A percentile compares a stretch with the other conserved stretches of the same genome.
Evolutionary conservation across 495 filamentous ascomycete species (phyloP).

Genomic region (Emericellopsis terricola): DNA sequence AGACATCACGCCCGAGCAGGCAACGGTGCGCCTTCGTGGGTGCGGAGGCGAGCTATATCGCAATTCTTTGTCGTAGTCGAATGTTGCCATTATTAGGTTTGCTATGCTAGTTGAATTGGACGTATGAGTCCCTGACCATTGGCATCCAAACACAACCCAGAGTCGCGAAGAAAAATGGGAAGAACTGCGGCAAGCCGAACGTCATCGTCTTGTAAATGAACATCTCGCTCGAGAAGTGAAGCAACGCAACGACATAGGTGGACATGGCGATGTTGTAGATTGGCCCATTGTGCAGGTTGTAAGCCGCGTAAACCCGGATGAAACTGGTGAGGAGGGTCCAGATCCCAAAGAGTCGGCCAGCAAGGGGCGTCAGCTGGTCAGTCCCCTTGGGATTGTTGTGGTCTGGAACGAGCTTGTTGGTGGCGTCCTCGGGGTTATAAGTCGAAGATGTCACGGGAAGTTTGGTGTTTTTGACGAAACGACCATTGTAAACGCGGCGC

Average conservation of each 20-base stretch:
- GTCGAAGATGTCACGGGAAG: constrained; percentile 12
- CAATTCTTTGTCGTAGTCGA: constrained; percentile 32
- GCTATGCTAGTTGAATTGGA: constrained; percentile 10
- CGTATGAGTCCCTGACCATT: constrained; percentile 48
- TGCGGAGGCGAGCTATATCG: constrained; percentile 73
- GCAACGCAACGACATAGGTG: constrained; percentile 63
- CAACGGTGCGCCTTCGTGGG: constrained; percentile 55
- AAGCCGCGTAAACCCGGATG: constrained; percentile 70
- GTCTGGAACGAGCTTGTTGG: constrained; percentile 21
- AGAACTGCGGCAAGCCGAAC: constrained; percentile 47
- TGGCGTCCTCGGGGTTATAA: constrained; percentile 27
- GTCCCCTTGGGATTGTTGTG: constrained; percentile 24
- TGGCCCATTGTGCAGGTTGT: constrained; percentile 52
- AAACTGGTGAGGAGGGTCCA: constrained; percentile 68
- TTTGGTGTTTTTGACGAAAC: constrained; percentile 23
- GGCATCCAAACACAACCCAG: constrained; percentile 67
- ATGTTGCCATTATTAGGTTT: background rate
- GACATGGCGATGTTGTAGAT: constrained; percentile 63
- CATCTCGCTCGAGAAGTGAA: constrained; percentile 74
- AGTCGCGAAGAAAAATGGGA: constrained; percentile 56
- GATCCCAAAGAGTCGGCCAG: constrained; percentile 73
- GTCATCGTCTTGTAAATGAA: constrained; percentile 52
- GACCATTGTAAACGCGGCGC: constrained; percentile 52
- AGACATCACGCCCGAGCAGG: constrained; percentile 96
- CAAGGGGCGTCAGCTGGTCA: constrained; percentile 49